A percentile compares a stretch with the other conserved stretches of the same genome.
These are phyloP conservation scores for Fragaria nilgerrensis DNA, from an alignment of 306 rosid genomes.

Conservation along the genomic window DNA sequence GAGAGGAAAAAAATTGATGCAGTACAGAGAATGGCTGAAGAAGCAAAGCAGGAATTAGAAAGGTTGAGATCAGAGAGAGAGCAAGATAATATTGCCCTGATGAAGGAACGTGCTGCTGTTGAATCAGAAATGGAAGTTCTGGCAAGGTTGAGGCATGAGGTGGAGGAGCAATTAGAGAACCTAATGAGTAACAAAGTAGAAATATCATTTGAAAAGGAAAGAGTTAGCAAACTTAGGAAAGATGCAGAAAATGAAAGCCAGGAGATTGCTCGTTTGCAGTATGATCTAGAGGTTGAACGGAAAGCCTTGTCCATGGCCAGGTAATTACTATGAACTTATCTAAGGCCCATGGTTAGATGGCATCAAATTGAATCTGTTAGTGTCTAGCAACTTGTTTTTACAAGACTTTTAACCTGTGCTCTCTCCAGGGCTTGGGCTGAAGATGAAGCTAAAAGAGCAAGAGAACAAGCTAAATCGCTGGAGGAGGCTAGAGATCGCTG, in stretches of 20 bases:
- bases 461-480: slow-evolving; percentile 80
- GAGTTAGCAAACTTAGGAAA: slow-evolving; percentile 66
- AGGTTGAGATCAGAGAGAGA: slow-evolving; percentile 70
- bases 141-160: slow-evolving; percentile 72
- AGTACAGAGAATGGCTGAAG: slow-evolving; percentile 89
- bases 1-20: slow-evolving; percentile 85
- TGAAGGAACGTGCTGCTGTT: slow-evolving; percentile 70
- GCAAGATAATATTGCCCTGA: slow-evolving; percentile 53
- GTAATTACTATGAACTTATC: slow-evolving; percentile 32
- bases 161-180: slow-evolving; percentile 79
- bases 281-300: slow-evolving; percentile 95
- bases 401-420: neutral
- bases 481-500: slow-evolving; percentile 96
- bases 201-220: slow-evolving; percentile 79
- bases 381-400: neutral
- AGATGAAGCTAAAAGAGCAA: slow-evolving; percentile 93
- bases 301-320: slow-evolving; percentile 99
- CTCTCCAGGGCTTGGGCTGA: slow-evolving; percentile 89
- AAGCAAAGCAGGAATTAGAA: slow-evolving; percentile 76
- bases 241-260: slow-evolving; percentile 82
- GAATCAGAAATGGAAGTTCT: slow-evolving; percentile 92
- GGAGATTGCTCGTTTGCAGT: slow-evolving; percentile 76
- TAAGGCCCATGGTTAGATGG: neutral
- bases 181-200: slow-evolving; percentile 75
- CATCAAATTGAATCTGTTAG: neutral